Base-by-base conservation (phyloP, 192 early-diverging fungal genomes). In the Entomortierella beljakovae region DNA sequence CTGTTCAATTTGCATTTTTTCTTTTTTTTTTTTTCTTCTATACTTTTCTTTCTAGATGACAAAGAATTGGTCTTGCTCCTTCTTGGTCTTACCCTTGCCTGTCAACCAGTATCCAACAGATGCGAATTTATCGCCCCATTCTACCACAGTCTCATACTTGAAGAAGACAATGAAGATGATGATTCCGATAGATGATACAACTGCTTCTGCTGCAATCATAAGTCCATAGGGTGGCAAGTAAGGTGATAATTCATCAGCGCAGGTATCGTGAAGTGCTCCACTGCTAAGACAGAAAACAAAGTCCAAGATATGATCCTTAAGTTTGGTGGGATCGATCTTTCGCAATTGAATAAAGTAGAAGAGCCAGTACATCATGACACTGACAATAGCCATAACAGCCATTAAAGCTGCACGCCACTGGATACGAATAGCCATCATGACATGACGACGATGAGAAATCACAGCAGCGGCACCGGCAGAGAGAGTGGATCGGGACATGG, bases 341-440 rank as follows among this genome's bases (percentile, higher is more conserved):
- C 61, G 63, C 13, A 88, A 68, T 53, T 86, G 80, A 23, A 82
- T 77, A 35, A 81, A 83, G 58, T 88, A 88, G 67, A 88, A 86
- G 10, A 88, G 60, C 87, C 85, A 86, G 70, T 88, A 88, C 59
- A 88, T 80, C 25, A 77, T 74, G 18, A 85, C 83, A 15, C 83
- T 74, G 9, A 64, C 49, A 1, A 85, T 72, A 7, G 83, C 64
- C 31, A 59, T 64, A n/a, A 86, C 18, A 8, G 85, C 85, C 38
- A 88, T 69, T 33, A 88, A 53, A 13, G 86, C 73, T 1, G 85
- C 87, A 11, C 87, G 81, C 87, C 87, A 88, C 60, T 88, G 87
- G 38, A 88, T 88, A 32, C 80, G 71, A 33, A 88, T 71, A 10
- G 85, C 85, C 59, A 79, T 81, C 46, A 88, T 62, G 29, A 88